phyloP scores from a whole-genome alignment of 2,329 filamentous ascomycete genomes.

The Aspergillus texensis region DNA sequence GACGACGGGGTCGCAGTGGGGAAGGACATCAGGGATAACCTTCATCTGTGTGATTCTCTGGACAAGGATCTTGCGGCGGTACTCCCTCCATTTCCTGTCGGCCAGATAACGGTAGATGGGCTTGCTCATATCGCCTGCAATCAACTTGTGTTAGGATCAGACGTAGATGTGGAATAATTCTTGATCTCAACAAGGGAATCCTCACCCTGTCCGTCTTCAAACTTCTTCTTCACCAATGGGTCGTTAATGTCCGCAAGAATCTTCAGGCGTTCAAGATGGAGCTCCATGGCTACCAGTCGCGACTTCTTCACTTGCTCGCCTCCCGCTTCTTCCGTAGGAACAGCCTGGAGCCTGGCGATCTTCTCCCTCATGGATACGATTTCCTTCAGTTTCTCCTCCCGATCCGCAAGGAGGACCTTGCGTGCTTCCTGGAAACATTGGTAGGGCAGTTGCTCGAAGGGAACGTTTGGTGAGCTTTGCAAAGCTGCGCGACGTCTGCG shows the following conservation, averaged over 20 bases:
- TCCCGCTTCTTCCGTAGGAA: constrained; percentile 60
- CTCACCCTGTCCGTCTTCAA: constrained; percentile 84
- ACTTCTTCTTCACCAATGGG: constrained; percentile 86
- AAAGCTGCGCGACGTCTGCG: constrained; percentile 78
- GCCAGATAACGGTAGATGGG: constrained; percentile 93
- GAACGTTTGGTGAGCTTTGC: constrained; percentile 66
- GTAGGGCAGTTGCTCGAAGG: constrained; percentile 93
- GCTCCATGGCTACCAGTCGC: constrained; percentile 69
- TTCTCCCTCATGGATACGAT: constrained; percentile 69
- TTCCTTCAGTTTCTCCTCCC: constrained; percentile 74
- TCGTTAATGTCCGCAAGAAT: constrained; percentile 94
- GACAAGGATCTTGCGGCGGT: constrained; percentile 75
- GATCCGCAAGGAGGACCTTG: constrained; percentile 76
- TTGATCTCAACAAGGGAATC: not conserved
- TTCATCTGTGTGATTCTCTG: constrained; percentile 87
- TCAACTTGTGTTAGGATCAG: constrained; percentile 23
- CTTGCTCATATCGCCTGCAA: constrained; percentile 86
- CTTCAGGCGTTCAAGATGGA: constrained; percentile 77
- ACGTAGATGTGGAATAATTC: not conserved
- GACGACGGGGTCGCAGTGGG: constrained; percentile 73
- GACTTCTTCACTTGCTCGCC: constrained; percentile 68
- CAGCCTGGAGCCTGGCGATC: constrained; percentile 68
- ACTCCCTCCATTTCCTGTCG: constrained; percentile 82
- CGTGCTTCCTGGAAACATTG: constrained; percentile 97
- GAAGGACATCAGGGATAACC: constrained; percentile 84